These are phyloP conservation scores for Trametes cingulata DNA, from an alignment of 768 basidiomycete genomes.

Conservation along the genomic window DNA sequence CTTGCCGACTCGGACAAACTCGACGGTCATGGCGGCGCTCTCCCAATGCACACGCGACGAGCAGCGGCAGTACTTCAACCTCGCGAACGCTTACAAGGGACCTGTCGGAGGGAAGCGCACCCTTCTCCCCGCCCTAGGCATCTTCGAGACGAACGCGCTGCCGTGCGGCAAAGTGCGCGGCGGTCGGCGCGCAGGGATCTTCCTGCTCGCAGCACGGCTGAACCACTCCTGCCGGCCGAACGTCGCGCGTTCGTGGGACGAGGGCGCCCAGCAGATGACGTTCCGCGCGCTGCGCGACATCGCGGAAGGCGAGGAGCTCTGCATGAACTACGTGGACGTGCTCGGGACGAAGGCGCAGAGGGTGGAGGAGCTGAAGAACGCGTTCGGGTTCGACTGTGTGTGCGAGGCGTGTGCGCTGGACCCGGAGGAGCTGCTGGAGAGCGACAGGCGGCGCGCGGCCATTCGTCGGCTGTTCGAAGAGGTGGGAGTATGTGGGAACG, in stretches of 20 bases:
- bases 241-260: constrained; percentile 30
- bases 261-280: constrained; percentile 21
- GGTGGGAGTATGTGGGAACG: constrained; percentile 23
- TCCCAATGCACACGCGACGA: constrained; percentile 27
- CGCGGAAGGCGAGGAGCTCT: constrained; percentile 32
- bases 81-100: constrained; percentile 27
- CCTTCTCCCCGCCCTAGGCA: constrained; percentile 29
- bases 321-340: constrained; percentile 30
- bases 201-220: constrained; percentile 31
- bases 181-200: constrained; percentile 24
- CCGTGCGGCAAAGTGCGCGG: constrained; percentile 21
- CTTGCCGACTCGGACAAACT: constrained; percentile 21
- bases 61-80: constrained; percentile 30
- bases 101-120: constrained; percentile 2
- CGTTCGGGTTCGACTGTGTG: constrained; percentile 28
- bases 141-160: constrained; percentile 34
- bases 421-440: constrained; percentile 23
- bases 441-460: constrained; percentile 26
- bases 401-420: constrained; percentile 27
- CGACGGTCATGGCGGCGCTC: constrained; percentile 27
- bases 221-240: constrained; percentile 36
- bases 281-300: constrained; percentile 32
- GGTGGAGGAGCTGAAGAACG: constrained; percentile 16
- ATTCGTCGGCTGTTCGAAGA: constrained; percentile 28
- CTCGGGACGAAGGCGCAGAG: constrained; percentile 22